Evolutionary conservation across 768 basidiomycete genomes (phyloP), one percentile per base, ranked within the genome.

Genomic region (Tylopilus felleus): DNA sequence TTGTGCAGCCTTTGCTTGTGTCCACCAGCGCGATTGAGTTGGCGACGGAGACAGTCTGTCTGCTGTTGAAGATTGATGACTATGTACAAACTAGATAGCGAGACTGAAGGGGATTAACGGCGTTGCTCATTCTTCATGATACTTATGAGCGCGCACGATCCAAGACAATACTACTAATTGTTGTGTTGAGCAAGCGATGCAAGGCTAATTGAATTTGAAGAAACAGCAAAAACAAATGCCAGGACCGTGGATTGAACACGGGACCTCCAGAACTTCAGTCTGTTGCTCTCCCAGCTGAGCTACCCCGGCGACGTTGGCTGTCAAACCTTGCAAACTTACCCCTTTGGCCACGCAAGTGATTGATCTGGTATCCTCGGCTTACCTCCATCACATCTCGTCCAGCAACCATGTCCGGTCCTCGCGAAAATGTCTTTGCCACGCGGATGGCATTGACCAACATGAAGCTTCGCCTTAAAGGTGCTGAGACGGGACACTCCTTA

Each of bases 391-490:
- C 28, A 45, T 43, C 53, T 48, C 52, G n/a, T 49, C 35, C 47
- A 59, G 46, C 59, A 57, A 70, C 38, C 40, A 97, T 97, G 95
- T 93, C 95, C 31, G 92, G 94, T 33, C 78, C 91, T 57, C 82
- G 95, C 66, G 95, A 98, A 77, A 91, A 90, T 73, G 80, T 97
- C 63, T 98, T 98, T 70, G 94, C 96, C 21, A 98, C 96, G 19
- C 88, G 96, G 41, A 98, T 98, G 95, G 93, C 94, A 31, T 79
- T 98, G 41, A 94, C 93, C 52, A 90, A 93, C 72, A 98, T 92
- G 53, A 93, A 93, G 67, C 74, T 87, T 29, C 83, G 92, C 46
- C 79, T 96, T 53, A 96, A 96, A 70, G 84, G 93, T 19, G 93
- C 94, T 7, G 91, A 94, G 72, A 96, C 92, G 1, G 95, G 96